Evolutionary conservation across 1,284 basidiomycete species (phyloP).

Genomic region (Quambalaria eucalypti): DNA sequence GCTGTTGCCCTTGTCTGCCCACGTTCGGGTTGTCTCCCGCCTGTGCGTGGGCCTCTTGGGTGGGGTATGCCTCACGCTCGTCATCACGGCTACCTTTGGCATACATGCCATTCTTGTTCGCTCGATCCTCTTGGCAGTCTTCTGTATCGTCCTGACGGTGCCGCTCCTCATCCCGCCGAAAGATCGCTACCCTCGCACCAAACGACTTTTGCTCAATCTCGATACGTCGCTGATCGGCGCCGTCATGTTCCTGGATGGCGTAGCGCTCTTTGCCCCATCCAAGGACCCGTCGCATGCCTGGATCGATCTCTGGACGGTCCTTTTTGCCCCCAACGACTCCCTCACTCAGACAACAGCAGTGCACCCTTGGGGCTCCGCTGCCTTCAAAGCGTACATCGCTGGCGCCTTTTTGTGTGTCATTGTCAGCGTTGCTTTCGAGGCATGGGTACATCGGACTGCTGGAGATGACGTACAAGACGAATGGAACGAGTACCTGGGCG

Average conservation of each 20-base stretch:
- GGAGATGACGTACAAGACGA: conserved; percentile 28
- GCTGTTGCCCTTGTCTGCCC: conserved; percentile 21
- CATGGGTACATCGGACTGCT: conserved; percentile 24
- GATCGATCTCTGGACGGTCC: conserved; percentile 33
- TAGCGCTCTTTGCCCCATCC: conserved; percentile 28
- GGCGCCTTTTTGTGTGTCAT: conserved; percentile 22
- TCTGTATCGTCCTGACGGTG: conserved; percentile 21
- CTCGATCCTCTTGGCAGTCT: conserved; percentile 20
- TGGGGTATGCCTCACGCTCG: conserved; percentile 18
- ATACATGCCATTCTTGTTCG: conserved; percentile 34
- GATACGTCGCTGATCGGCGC: conserved; percentile 31
- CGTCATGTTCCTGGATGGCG: conserved; percentile 29
- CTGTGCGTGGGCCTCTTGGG: conserved; percentile 19
- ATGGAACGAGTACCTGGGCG: conserved; percentile 38
- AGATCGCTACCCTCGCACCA: conserved; percentile 7
- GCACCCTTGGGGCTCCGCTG: conserved; percentile 24
- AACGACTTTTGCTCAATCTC: conserved; percentile 28
- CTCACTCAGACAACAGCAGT: conserved; percentile 10
- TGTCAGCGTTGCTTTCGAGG: conserved; percentile 27
- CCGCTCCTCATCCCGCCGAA: conserved; percentile 17
- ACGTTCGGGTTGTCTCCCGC: conserved; percentile 15
- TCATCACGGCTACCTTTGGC: conserved; percentile 35
- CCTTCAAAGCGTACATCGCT: conserved; percentile 38
- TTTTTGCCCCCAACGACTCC: conserved; percentile 20
- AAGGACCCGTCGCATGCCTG: conserved; percentile 18